Base-by-base conservation (phyloP, 2,329 filamentous ascomycete genomes). In the Chaetoscypha palmicola region DNA sequence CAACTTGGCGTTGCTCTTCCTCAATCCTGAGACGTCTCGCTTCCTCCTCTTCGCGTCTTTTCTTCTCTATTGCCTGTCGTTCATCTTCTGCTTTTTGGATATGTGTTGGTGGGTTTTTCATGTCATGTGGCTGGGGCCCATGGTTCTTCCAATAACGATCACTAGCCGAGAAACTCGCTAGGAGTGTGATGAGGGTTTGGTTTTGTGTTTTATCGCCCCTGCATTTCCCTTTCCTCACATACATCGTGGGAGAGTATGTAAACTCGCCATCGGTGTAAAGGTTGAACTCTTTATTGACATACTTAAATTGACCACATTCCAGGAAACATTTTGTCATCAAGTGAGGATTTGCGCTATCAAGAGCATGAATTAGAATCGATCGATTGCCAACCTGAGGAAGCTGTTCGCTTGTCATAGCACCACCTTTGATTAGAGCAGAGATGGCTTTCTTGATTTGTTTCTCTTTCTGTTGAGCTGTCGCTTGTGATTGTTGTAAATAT, bases 201-300 rank as follows among this genome's bases (percentile, higher is more conserved):
- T 20, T 11, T 33, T 44, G 42, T 5, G 42, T 39, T 14, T 33
- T 38, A 28, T 44, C 36, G 16, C 43, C 43, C 26, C 38, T 12
- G 32, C 60, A 46, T 28, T 39, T 43, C 3, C 43, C 41, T 20
- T 47, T 50, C 20, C 47, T 32, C 17, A 79, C 68, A 56, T 83
- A 84, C 64, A 77, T 79, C 2, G 79, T 76, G 0, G 79, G 74
- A 0, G 80, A 84, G 61, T 81, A 83, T 1, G 72, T 76, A 51
- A 70, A 69, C 2, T 65, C 67, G 20, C 71, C 70, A 26, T 73
- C 65, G 1, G 62, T 71, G 60, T 70, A 77, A 48, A 70, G 64
- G 51, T 79, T 77, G 53, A 70, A 76, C 0, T 73, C 65, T 47
- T 77, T 72, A 62, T 83, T 83, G 55, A 83, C 63, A 22, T 73